These are phyloP conservation scores for Fallopia convolvulus DNA, from an alignment of 148 eudicot genomes.

Conservation along the genomic window DNA sequence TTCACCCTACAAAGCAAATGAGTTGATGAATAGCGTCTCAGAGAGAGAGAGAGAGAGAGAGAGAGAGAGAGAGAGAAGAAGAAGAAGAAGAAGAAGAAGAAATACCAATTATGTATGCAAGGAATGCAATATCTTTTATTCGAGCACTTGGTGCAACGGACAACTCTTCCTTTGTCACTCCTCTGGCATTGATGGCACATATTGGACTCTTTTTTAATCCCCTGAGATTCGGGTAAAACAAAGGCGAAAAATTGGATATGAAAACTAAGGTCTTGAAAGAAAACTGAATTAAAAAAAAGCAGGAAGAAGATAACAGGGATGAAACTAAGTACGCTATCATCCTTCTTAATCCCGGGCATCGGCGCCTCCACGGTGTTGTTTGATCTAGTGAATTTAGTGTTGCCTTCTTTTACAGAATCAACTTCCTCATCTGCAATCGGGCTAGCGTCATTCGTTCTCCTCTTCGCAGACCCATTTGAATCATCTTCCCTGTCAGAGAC, in stretches of 20 bases:
- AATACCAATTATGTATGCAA: slow-evolving; percentile 1
- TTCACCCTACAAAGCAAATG: neutral
- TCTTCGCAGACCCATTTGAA: neutral
- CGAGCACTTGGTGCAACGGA: slow-evolving; percentile 11
- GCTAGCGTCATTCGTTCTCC: neutral
- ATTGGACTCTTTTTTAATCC: neutral
- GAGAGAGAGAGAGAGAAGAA: neutral
- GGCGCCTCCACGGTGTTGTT: neutral
- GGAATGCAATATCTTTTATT: slow-evolving; percentile 11
- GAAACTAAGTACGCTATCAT: neutral
- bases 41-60: no score
- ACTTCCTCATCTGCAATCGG: neutral
- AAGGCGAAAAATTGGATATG: neutral
- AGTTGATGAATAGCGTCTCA: neutral
- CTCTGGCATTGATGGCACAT: slow-evolving; percentile 22
- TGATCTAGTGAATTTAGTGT: neutral
- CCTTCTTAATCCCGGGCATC: slow-evolving; percentile 1
- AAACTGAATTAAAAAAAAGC: neutral
- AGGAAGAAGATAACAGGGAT: neutral
- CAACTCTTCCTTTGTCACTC: slow-evolving; percentile 15
- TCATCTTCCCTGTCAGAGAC: neutral
- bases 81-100: neutral
- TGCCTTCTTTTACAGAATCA: neutral
- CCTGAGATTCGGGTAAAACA: neutral
- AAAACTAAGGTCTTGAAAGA: neutral